Conservation (phyloP, 257 asterid species). For the Plectranthus barbatus region DNA sequence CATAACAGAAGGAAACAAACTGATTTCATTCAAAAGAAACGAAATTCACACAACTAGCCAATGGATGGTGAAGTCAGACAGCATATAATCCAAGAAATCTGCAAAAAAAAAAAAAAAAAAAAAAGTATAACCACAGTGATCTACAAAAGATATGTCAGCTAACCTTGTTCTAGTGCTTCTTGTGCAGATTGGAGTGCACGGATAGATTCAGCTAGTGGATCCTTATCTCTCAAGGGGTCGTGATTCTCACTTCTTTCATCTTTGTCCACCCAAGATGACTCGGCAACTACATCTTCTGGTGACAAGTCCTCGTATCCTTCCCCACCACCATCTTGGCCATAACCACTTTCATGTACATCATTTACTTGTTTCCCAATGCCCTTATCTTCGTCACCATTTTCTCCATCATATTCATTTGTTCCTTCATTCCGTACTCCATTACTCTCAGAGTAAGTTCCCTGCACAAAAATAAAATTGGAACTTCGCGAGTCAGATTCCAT, state of each 20-base stretch:
- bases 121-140: background rate
- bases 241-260: constrained; percentile 42
- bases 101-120: too few relatives aligned
- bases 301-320: constrained; percentile 37
- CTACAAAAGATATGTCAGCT: constrained; percentile 5
- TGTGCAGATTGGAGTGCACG: constrained; percentile 41
- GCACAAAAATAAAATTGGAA: constrained; percentile 61
- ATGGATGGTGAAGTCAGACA: background rate
- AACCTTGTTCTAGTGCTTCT: constrained; percentile 67
- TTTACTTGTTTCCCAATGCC: constrained; percentile 28
- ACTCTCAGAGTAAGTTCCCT: constrained; percentile 45
- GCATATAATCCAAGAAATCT: background rate
- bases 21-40: too few relatives aligned
- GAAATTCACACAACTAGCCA: background rate
- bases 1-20: background rate
- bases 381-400: constrained; percentile 44
- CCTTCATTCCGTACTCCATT: constrained; percentile 43
- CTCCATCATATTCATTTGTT: constrained; percentile 38
- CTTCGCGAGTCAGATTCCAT: constrained; percentile 88
- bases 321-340: constrained; percentile 26
- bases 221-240: constrained; percentile 32
- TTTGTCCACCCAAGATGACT: constrained; percentile 41
- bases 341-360: constrained; percentile 35
- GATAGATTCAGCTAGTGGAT: constrained; percentile 43
- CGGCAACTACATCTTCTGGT: constrained; percentile 37